Evolutionary conservation across 2,329 filamentous ascomycete genomes (phyloP).

Genomic region (Aspergillus japonicus): DNA sequence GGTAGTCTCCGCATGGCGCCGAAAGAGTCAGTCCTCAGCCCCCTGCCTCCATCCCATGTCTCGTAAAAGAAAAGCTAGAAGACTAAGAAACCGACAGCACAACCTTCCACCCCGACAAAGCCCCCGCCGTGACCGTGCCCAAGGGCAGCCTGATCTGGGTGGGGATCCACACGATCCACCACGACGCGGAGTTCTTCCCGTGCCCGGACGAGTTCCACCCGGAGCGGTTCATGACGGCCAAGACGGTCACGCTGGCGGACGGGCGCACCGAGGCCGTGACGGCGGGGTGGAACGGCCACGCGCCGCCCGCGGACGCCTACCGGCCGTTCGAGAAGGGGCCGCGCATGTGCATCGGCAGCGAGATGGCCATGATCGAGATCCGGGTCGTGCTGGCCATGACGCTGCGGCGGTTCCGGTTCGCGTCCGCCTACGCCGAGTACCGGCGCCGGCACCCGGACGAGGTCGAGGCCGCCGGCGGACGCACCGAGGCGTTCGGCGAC

Average conservation of each 20-base stretch:
- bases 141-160: background rate
- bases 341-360: constrained; percentile 11
- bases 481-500: constrained; percentile 2
- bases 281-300: background rate
- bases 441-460: background rate
- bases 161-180: constrained; percentile 4
- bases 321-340: constrained; percentile 16
- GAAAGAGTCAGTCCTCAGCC: too few species aligned
- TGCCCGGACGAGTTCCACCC: constrained; percentile 8
- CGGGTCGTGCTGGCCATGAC: constrained; percentile 2
- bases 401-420: constrained; percentile 6
- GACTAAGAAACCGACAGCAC: too few species aligned
- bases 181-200: constrained; percentile 3
- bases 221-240: constrained; percentile 9
- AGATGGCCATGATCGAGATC: constrained; percentile 8
- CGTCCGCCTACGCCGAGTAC: constrained; percentile 5
- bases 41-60: too few species aligned
- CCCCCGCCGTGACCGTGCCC: background rate
- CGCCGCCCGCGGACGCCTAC: constrained; percentile 2
- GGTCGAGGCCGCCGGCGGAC: background rate
- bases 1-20: too few species aligned
- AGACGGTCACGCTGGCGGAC: background rate
- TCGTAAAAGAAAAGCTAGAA: too few species aligned
- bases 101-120: background rate
- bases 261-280: background rate